phyloP scores from a whole-genome alignment of 169 alveolate genomes.

The Plasmodium malariae region DNA sequence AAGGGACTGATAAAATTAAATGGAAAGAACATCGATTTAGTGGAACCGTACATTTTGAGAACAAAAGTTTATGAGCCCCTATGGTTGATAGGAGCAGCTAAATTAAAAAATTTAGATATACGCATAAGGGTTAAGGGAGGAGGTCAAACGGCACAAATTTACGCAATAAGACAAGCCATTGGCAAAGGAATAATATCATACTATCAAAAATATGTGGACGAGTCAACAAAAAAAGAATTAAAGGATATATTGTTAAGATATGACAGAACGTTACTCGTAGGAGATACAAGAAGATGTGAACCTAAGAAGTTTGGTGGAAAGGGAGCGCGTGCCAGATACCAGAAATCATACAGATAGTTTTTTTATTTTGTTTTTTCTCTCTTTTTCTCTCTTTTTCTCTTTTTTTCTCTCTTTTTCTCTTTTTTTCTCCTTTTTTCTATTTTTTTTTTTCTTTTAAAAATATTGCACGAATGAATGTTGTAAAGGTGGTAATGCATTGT shows the following conservation, averaged over 20 bases:
- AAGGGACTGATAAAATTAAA: conserved; percentile 97
- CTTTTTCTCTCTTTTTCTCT: too few species aligned
- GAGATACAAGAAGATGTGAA: conserved; percentile 99
- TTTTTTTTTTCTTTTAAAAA: too few species aligned
- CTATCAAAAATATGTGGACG: conserved; percentile 97
- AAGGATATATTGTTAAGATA: conserved; percentile 96
- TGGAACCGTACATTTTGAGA: conserved; percentile 96
- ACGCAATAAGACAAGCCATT: conserved; percentile 97
- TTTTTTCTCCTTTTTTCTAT: too few species aligned
- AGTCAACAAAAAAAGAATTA: conserved; percentile 94
- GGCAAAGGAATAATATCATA: conserved; percentile 99
- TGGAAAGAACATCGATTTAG: conserved; percentile 95
- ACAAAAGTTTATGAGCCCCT: conserved; percentile 98
- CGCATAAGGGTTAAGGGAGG: conserved; percentile 99
- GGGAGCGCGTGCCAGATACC: conserved; percentile 98
- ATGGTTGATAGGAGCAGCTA: conserved; percentile 95
- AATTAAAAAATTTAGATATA: conserved; percentile 94
- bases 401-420: too few species aligned
- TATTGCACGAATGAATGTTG: too few species aligned
- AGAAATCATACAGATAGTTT: conserved; percentile 98
- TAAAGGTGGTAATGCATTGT: too few species aligned
- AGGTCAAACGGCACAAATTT: conserved; percentile 97
- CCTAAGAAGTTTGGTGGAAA: conserved; percentile 99
- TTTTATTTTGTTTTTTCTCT: too few species aligned
- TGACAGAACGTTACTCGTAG: conserved; percentile 98